Percentiles rank a stretch among this genome's conserved stretches.
Conservation (phyloP, 495 filamentous ascomycete species). For the Xylaria cubensis region DNA sequence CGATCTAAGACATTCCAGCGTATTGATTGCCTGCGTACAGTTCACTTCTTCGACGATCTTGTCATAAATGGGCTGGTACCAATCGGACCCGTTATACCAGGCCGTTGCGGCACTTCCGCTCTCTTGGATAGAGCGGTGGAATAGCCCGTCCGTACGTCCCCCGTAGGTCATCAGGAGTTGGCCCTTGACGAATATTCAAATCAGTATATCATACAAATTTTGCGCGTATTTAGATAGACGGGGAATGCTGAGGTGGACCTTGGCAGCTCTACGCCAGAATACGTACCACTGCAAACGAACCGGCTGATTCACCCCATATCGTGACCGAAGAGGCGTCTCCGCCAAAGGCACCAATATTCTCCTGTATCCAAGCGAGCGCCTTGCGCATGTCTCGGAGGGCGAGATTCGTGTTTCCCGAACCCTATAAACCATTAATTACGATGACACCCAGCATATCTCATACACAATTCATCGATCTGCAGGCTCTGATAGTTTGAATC, state of each 20-base stretch:
- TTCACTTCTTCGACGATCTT: constrained; percentile 47
- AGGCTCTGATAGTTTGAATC: constrained; percentile 2
- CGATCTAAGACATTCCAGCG: constrained; percentile 52
- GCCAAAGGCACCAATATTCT: constrained; percentile 64
- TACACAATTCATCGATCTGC: no score
- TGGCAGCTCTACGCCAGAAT: background rate
- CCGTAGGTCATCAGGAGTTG: constrained; percentile 45
- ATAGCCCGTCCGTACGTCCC: constrained; percentile 55
- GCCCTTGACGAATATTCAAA: constrained; percentile 26
- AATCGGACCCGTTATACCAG: constrained; percentile 44
- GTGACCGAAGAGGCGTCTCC: constrained; percentile 56
- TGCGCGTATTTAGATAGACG: background rate
- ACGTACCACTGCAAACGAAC: constrained; percentile 45
- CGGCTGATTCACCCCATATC: constrained; percentile 49
- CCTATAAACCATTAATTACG: constrained; percentile 20
- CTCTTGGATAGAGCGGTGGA: constrained; percentile 61
- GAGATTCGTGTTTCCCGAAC: constrained; percentile 45
- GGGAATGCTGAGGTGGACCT: no score
- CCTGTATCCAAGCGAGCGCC: constrained; percentile 62
- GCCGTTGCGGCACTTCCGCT: constrained; percentile 46
- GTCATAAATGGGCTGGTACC: constrained; percentile 52
- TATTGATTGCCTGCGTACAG: constrained; percentile 46
- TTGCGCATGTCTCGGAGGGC: constrained; percentile 60
- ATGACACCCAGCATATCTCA: background rate
- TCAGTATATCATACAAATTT: background rate